phyloP scores from a whole-genome alignment of 495 filamentous ascomycete species.

The Lasiosphaeria hispida region DNA sequence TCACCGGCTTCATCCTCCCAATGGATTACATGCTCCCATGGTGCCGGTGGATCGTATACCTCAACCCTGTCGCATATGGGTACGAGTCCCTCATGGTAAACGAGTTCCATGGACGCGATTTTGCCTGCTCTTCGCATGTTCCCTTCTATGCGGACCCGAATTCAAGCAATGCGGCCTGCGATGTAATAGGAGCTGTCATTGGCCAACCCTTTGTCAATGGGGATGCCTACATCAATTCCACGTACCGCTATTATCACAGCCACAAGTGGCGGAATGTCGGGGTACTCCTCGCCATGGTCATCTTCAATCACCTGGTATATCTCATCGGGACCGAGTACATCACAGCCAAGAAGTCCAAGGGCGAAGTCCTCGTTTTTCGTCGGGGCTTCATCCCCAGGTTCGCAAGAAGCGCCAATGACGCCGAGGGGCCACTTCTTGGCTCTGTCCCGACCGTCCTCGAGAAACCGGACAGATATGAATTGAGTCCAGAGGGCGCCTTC shows the following conservation, averaged over 20 bases:
- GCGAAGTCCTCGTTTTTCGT: constrained; percentile 34
- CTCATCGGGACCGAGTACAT: constrained; percentile 54
- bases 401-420: constrained; percentile 20
- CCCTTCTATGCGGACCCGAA: constrained; percentile 37
- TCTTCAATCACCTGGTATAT: constrained; percentile 68
- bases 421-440: constrained; percentile 40
- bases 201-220: constrained; percentile 56
- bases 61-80: constrained; percentile 77
- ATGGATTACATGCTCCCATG: constrained; percentile 72
- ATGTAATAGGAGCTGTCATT: constrained; percentile 44
- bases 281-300: constrained; percentile 64
- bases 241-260: constrained; percentile 54
- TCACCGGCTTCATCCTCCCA: constrained; percentile 79
- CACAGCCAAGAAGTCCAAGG: constrained; percentile 39
- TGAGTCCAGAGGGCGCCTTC: constrained; percentile 35
- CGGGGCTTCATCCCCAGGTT: constrained; percentile 25
- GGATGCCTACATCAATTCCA: constrained; percentile 58
- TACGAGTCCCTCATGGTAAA: constrained; percentile 73
- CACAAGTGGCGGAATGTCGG: constrained; percentile 82
- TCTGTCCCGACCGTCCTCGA: background rate
- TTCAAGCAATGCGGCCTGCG: constrained; percentile 55
- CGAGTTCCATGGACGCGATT: constrained; percentile 60
- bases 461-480: constrained; percentile 5
- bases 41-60: constrained; percentile 78
- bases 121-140: constrained; percentile 40